Conservation (phyloP, 345 rosid species). For the Nasturtium officinale region DNA sequence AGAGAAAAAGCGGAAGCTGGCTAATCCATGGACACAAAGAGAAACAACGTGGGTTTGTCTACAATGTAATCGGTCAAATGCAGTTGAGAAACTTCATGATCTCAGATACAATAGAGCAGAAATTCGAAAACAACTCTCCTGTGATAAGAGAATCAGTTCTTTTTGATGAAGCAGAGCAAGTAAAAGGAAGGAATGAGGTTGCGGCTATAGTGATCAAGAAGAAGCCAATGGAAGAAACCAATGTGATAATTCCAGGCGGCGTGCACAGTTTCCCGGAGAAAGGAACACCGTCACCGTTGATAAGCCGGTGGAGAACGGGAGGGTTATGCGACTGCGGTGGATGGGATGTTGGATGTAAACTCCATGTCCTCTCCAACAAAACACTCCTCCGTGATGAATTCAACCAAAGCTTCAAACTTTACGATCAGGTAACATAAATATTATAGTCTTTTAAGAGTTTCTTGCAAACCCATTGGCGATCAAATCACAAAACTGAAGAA, state of each 20-base stretch:
- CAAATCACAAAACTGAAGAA: not conserved
- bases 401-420: slow-evolving; percentile 57
- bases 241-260: slow-evolving; percentile 75
- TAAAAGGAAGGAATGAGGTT: slow-evolving; percentile 33
- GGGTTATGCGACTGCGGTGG: slow-evolving; percentile 98
- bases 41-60: slow-evolving; percentile 53
- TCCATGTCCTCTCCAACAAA: slow-evolving; percentile 55
- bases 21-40: slow-evolving; percentile 62
- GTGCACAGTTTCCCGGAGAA: slow-evolving; percentile 68
- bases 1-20: slow-evolving; percentile 76
- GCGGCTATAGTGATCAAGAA: slow-evolving; percentile 39
- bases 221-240: slow-evolving; percentile 20
- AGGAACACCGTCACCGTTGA: slow-evolving; percentile 76
- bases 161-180: slow-evolving; percentile 57
- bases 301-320: slow-evolving; percentile 75
- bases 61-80: slow-evolving; percentile 73
- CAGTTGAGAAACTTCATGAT: slow-evolving; percentile 44
- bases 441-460: not conserved
- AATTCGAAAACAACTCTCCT: slow-evolving; percentile 26
- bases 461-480: not conserved
- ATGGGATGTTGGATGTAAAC: slow-evolving; percentile 92
- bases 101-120: slow-evolving; percentile 41
- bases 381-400: slow-evolving; percentile 30
- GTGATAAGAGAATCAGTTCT: slow-evolving; percentile 63
- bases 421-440: slow-evolving; percentile 52